A percentile compares a stretch with the other conserved stretches of the same genome.
phyloP scores from a whole-genome alignment of 139 green algal species.

The Tetraselmis striata region DNA sequence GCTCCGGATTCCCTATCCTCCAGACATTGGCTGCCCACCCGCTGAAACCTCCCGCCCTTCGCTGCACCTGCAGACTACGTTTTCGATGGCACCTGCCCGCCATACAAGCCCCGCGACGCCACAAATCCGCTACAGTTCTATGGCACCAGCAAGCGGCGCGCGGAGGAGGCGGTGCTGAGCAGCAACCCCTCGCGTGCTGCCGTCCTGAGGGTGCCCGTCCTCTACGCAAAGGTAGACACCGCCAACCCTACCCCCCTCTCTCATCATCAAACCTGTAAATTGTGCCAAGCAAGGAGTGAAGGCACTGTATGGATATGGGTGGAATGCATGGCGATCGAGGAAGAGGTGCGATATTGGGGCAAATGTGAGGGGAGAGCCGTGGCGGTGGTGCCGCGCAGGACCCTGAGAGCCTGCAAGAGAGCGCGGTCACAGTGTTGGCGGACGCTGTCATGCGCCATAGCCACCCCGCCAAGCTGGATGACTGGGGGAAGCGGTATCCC shows the following conservation, averaged over 20 bases:
- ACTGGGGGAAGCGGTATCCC: constrained; percentile 3
- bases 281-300: too few relatives aligned
- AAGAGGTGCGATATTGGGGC: too few relatives aligned
- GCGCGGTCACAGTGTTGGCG: not conserved
- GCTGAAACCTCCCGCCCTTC: too few relatives aligned
- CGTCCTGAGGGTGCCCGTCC: not conserved
- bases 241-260: too few relatives aligned
- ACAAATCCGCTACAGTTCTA: constrained; percentile 1
- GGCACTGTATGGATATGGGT: too few relatives aligned
- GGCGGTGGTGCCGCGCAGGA: too few relatives aligned
- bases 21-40: too few relatives aligned
- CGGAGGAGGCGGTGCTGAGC: not conserved
- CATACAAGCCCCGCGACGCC: not conserved
- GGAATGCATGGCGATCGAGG: too few relatives aligned
- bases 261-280: too few relatives aligned
- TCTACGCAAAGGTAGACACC: constrained; percentile 1
- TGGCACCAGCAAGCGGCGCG: not conserved
- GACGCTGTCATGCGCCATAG: not conserved
- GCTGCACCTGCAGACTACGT: constrained; percentile 2
- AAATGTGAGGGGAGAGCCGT: too few relatives aligned
- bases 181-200: not conserved
- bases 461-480: not conserved
- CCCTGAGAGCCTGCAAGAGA: not conserved
- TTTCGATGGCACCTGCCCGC: not conserved
- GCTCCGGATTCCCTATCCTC: too few relatives aligned